Conservation (phyloP, 345 rosid genomes). For the Mangifera indica region DNA sequence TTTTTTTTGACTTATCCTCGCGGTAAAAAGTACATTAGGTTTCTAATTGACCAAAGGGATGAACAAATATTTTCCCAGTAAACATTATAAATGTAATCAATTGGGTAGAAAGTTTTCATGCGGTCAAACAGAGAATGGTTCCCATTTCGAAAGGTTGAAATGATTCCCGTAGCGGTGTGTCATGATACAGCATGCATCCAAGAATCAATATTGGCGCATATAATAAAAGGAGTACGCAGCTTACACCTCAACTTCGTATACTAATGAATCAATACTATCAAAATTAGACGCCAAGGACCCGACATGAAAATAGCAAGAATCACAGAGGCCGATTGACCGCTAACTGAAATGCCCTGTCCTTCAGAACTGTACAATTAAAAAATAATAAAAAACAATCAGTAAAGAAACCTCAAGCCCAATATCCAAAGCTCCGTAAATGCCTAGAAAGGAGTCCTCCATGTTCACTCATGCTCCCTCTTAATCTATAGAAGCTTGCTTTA, state of each 20-base stretch:
- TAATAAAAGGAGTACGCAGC: slow-evolving; percentile 27
- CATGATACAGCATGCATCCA: slow-evolving; percentile 11
- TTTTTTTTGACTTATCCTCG: too few relatives aligned
- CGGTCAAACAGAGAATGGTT: background rate
- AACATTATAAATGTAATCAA: too few relatives aligned
- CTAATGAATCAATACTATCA: slow-evolving; percentile 36
- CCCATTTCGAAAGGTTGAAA: background rate
- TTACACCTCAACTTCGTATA: slow-evolving; percentile 35
- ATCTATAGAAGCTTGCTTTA: slow-evolving; percentile 60
- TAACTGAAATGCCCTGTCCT: slow-evolving; percentile 17
- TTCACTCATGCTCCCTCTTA: slow-evolving; percentile 92
- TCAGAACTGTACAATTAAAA: slow-evolving; percentile 36
- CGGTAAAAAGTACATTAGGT: too few relatives aligned
- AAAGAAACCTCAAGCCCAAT: slow-evolving; percentile 28
- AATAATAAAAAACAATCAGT: background rate
- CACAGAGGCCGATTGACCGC: slow-evolving; percentile 18
- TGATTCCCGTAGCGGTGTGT: background rate
- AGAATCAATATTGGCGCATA: slow-evolving; percentile 22
- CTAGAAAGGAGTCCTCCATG: slow-evolving; percentile 68
- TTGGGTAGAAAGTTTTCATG: background rate
- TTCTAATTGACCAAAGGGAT: too few relatives aligned
- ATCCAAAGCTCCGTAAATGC: slow-evolving; percentile 33
- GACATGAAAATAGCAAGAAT: slow-evolving; percentile 11
- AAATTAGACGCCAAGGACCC: slow-evolving; percentile 30
- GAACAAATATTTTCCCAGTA: too few relatives aligned